These are phyloP conservation scores for Centella asiatica DNA, from an alignment of 129 eudicot genomes.

Conservation along the genomic window DNA sequence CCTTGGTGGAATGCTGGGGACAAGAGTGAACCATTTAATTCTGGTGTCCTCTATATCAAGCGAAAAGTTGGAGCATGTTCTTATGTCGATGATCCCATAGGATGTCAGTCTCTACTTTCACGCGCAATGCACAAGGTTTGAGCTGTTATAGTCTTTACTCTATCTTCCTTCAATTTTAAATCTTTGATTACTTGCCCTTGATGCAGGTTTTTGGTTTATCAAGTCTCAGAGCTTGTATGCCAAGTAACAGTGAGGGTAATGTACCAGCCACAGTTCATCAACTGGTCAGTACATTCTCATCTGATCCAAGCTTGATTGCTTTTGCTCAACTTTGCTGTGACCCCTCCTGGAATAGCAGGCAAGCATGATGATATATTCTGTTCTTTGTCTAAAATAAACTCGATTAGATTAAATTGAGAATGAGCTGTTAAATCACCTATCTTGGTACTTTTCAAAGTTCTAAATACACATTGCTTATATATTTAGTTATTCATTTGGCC, in stretches of 20 bases:
- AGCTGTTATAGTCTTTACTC: not conserved
- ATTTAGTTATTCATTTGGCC: no score
- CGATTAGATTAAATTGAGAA: not conserved
- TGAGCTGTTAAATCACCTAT: no score
- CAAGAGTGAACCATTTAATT: constrained; percentile 74
- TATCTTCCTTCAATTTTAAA: not conserved
- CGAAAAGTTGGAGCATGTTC: constrained; percentile 96
- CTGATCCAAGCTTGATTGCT: constrained; percentile 94
- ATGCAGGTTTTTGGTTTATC: constrained; percentile 73
- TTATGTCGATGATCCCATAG: constrained; percentile 89
- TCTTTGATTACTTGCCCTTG: not conserved
- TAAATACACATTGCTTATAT: no score
- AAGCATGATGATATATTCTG: constrained; percentile 7
- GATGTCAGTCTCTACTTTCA: constrained; percentile 86
- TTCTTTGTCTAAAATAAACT: not conserved
- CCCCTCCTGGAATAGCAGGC: constrained; percentile 72
- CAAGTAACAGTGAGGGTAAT: constrained; percentile 28
- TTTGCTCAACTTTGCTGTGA: constrained; percentile 89
- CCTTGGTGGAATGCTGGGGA: constrained; percentile 86
- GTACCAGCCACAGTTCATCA: constrained; percentile 66
- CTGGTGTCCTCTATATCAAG: constrained; percentile 81
- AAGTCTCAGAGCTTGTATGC: constrained; percentile 38
- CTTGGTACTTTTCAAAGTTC: no score
- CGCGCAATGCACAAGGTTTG: constrained; percentile 94
- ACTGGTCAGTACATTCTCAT: constrained; percentile 90